phyloP scores from a whole-genome alignment of 2,329 filamentous ascomycete species.

The Paecilomyces niveus region DNA sequence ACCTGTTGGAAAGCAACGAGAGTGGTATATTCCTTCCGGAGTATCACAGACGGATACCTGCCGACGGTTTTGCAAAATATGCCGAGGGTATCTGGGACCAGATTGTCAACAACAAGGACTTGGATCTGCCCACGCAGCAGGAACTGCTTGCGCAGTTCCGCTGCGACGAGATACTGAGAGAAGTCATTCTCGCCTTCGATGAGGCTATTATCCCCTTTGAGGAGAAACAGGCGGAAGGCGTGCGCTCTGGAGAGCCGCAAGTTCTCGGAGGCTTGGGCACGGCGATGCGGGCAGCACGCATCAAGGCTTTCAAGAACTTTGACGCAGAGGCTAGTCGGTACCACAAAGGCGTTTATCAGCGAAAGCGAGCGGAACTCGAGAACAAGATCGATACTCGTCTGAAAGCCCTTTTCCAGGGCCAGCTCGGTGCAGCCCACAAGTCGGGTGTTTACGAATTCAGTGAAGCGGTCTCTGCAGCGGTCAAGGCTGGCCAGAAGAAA shows the following conservation, averaged over 20 bases:
- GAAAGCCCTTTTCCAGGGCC: constrained; percentile 81
- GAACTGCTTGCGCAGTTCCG: constrained; percentile 94
- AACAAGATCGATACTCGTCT: constrained; percentile 80
- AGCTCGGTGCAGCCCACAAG: constrained; percentile 84
- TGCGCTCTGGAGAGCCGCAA: constrained; percentile 62
- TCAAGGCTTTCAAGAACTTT: constrained; percentile 72
- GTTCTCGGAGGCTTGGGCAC: constrained; percentile 69
- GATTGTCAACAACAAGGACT: constrained; percentile 97
- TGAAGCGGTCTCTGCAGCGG: constrained; percentile 75
- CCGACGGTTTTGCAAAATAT: constrained; percentile 93
- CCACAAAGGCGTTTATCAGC: constrained; percentile 87
- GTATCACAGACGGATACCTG: constrained; percentile 91
- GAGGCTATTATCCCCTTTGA: constrained; percentile 75
- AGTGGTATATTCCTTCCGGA: constrained; percentile 84
- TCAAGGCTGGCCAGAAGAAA: constrained; percentile 89
- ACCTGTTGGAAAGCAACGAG: constrained; percentile 62
- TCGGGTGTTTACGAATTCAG: constrained; percentile 75
- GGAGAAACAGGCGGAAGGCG: constrained; percentile 70
- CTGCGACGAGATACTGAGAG: constrained; percentile 91
- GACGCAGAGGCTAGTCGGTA: constrained; percentile 87
- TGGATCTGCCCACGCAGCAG: constrained; percentile 94
- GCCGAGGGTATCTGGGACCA: constrained; percentile 95
- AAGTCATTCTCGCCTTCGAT: constrained; percentile 80
- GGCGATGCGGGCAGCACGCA: constrained; percentile 64
- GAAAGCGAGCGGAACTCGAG: constrained; percentile 79